Percentiles rank a stretch among this genome's conserved stretches.
phyloP scores from a whole-genome alignment of 352 stramenopile genomes.

The Thalassiosira sp. region DNA sequence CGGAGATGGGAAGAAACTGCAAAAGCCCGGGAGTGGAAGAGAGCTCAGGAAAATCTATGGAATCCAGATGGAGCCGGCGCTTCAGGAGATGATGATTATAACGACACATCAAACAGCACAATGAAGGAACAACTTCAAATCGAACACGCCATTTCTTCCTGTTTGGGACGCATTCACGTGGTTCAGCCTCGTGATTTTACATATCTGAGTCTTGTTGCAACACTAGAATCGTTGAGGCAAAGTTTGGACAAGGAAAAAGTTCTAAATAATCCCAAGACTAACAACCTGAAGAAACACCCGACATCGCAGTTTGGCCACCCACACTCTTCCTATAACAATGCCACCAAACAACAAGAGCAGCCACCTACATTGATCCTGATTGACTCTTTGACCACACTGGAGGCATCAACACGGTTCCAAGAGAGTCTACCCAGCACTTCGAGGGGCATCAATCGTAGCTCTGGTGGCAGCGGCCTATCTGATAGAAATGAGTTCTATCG shows the following conservation, averaged over 20 bases:
- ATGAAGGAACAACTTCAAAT: constrained; percentile 36
- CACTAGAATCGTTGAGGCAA: constrained; percentile 36
- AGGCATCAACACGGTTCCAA: constrained; percentile 38
- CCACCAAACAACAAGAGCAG: constrained; percentile 5
- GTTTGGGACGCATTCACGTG: constrained; percentile 45
- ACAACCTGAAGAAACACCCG: background rate
- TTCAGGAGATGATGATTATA: constrained; percentile 12
- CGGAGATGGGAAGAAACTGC: constrained; percentile 45
- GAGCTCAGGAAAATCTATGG: constrained; percentile 13
- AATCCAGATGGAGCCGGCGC: background rate
- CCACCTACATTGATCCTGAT: constrained; percentile 47
- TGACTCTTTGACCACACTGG: constrained; percentile 47
- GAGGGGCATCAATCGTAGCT: constrained; percentile 9
- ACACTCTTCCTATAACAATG: background rate
- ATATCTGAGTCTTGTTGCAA: constrained; percentile 51
- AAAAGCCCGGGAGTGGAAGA: constrained; percentile 33
- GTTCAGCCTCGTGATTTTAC: constrained; percentile 54
- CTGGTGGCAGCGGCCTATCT: constrained; percentile 37
- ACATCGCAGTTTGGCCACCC: background rate
- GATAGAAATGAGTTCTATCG: constrained; percentile 53
- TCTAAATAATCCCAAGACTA: background rate
- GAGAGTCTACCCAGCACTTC: constrained; percentile 32
- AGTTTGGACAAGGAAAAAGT: constrained; percentile 29
- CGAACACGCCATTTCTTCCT: constrained; percentile 38
- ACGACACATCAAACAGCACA: constrained; percentile 8